phyloP scores from a whole-genome alignment of 345 rosid genomes.

The Eucalyptus urophylla region DNA sequence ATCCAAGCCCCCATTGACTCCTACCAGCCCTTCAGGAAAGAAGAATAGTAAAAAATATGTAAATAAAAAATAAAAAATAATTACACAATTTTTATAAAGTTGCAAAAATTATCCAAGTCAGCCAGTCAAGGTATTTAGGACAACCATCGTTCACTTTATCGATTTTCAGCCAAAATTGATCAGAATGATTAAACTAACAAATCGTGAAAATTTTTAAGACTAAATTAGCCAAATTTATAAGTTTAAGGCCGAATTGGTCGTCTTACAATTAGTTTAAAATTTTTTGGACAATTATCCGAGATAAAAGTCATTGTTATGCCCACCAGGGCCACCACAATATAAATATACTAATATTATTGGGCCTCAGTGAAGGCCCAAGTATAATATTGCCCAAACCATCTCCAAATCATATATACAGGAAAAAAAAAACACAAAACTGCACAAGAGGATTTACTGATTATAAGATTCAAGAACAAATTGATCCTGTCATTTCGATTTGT shows the following conservation, averaged over 20 bases:
- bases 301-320: neutral
- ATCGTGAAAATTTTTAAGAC: neutral
- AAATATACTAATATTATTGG: neutral
- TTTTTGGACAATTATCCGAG: neutral
- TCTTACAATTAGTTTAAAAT: neutral
- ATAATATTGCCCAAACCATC: neutral
- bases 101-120: neutral
- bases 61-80: neutral
- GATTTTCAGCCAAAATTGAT: neutral
- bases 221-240: neutral
- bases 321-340: too few species aligned
- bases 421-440: neutral
- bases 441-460: neutral
- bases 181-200: rapidly evolving
- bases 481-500: neutral
- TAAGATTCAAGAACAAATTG: neutral
- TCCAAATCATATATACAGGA: neutral
- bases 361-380: neutral
- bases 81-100: neutral
- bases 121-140: neutral
- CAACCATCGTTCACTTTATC: neutral
- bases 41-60: neutral
- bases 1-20: neutral
- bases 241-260: neutral
- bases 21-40: neutral